Evolutionary conservation across 768 basidiomycete species (phyloP), one percentile per base, ranked within the genome.

Genomic region (Pluteus cervinus): DNA sequence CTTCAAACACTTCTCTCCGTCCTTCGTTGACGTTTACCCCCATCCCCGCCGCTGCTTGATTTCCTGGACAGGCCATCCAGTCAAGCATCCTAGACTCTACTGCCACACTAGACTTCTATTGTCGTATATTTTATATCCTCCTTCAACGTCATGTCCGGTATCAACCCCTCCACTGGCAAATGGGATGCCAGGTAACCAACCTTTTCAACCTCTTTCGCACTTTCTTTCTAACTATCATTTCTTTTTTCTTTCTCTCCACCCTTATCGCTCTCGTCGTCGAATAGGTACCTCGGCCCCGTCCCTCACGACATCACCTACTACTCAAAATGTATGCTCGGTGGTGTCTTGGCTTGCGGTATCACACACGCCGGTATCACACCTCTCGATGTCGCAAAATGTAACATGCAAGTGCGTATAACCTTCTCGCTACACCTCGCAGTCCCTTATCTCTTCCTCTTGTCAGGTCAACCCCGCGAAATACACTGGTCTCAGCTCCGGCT

Each of bases 341-440:
- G 89, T 76, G 70, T 70, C 37, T 72, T 92, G 47, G 88, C 89
- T 14, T 92, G 89, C 51, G 89, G 89, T 65, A 16, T 86, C 56
- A 92, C 89, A 45, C 89, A 92, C 56, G 87, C 86, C 10, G 86
- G 81, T 51, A 81, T 89, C 60, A 88, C 86, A 9, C 86, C 86
- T 24, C 75, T 89, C 43, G 86, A 89, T 65, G 86, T 89, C 40
- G 83, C 83, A 48, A 89, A 89, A 66, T 88, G 86, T 62, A 89
- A 89, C 71, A 89, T 89, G 83, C 86, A 89, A 81, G 86, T 78
- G 26, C 24, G 72, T 56, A 20, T 22, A 35, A 12, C 28, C 15
- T n/a, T 33, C 32, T 20, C 18, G n/a, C 26, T 30, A 39, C 22
- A 29, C 17, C 18, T 16, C 6, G 25, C 33, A 39, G 21, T 24